Conservation (phyloP, 2,329 filamentous ascomycete genomes). For the Aureobasidium leucospermi region DNA sequence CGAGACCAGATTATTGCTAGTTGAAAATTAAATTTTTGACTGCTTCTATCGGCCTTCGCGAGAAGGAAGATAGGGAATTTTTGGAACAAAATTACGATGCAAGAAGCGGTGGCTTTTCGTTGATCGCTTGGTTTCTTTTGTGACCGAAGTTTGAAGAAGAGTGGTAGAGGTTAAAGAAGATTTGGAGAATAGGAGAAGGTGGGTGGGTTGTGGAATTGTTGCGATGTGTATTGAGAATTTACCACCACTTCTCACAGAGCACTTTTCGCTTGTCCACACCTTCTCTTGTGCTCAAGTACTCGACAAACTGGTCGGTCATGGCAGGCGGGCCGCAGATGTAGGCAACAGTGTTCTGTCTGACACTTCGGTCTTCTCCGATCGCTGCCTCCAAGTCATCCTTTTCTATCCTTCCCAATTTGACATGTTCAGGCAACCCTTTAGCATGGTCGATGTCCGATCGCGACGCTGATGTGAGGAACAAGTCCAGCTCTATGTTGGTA, state of each 20-base stretch:
- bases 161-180: neutral
- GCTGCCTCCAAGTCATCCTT: slow-evolving; percentile 33
- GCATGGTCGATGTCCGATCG: slow-evolving; percentile 14
- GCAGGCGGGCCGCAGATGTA: slow-evolving; percentile 43
- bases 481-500: slow-evolving; percentile 21
- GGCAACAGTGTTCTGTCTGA: slow-evolving; percentile 32
- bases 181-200: too few relatives aligned
- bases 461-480: slow-evolving; percentile 27
- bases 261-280: slow-evolving; percentile 34
- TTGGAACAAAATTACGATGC: neutral
- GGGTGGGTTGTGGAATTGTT: neutral
- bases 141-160: neutral
- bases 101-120: neutral
- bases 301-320: slow-evolving; percentile 43
- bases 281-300: slow-evolving; percentile 30
- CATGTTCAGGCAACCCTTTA: slow-evolving; percentile 5
- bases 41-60: neutral
- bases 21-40: neutral
- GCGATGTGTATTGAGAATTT: neutral
- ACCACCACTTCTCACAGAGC: slow-evolving; percentile 48
- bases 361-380: slow-evolving; percentile 29
- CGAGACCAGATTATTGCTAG: neutral
- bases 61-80: neutral
- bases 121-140: neutral
- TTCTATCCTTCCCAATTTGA: slow-evolving; percentile 21